Evolutionary conservation across 331 rosid species (phyloP), one percentile per base, ranked within the genome.

Genomic region (Quercus lobata): DNA sequence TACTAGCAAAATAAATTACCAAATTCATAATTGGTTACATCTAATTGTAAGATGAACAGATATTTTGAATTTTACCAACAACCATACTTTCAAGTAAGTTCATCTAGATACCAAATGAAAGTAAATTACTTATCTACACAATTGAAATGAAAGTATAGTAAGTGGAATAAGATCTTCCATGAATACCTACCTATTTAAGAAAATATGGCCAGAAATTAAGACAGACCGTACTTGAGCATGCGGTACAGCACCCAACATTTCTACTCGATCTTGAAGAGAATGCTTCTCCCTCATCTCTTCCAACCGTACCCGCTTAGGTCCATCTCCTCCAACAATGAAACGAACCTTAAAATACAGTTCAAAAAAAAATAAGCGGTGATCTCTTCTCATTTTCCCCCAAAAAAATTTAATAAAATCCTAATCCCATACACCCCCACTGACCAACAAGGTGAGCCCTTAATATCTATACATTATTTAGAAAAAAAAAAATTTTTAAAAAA

Each of bases 281-380:
- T 91, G 97, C 24, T 88, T 92, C 85, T 95, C 98, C 86, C 96
- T 90, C 97, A 92, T 91, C 87, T 95, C 97, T 90, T 95, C 98
- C 88, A 92, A 86, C 75, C 97, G 84, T 83, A 95, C 97, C 17
- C 93, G 90, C 86, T 94, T 95, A 52, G 97, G 91, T 79, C 98
- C 96, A 85, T 94, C 97, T 71, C 97, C 98, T 80, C 97, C 97
- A 79, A 95, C 74, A 83, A 94, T 89, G 84, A 94, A 94, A 71
- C 94, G 93, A 74, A 94, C 98, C 97, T 93, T 81, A 79, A 72
- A 80, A 81, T 44, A 30, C 46, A 84, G 7, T 68, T 68, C 72
- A 19, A 34, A 68, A 9, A 34, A 18, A 15, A 35, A 34, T 35
- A 34, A 68, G 11, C 35, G 4, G 22, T 10, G n/a, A 34, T 68